Percentiles rank a stretch among this genome's conserved stretches.
phyloP scores from a whole-genome alignment of 805 yeast genomes.

The Pichia rugopelliculosa region DNA sequence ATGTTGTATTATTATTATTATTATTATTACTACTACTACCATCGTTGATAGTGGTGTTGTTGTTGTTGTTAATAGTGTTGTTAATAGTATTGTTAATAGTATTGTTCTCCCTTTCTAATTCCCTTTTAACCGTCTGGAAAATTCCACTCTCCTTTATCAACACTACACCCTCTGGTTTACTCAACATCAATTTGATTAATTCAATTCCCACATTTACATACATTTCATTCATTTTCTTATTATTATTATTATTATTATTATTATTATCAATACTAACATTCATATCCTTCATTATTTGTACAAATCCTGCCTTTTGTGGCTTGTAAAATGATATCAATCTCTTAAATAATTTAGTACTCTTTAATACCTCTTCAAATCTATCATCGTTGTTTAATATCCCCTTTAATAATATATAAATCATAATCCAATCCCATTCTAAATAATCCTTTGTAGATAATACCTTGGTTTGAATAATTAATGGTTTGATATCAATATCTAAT shows the following conservation, averaged over 20 bases:
- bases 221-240: not conserved
- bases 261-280: too few relatives aligned
- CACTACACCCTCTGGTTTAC: not conserved
- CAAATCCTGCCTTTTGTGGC: conserved; percentile 83
- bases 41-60: too few relatives aligned
- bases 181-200: not conserved
- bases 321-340: conserved; percentile 79
- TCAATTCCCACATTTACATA: not conserved
- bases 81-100: too few relatives aligned
- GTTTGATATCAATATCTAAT: conserved; percentile 64
- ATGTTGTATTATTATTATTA: too few relatives aligned
- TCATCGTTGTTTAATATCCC: conserved; percentile 75
- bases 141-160: not conserved
- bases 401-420: conserved; percentile 60
- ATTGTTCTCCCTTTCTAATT: not conserved
- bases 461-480: conserved; percentile 57
- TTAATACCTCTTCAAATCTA: conserved; percentile 68
- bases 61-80: too few relatives aligned
- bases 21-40: too few relatives aligned
- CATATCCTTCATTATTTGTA: conserved; percentile 18
- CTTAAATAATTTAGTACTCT: conserved; percentile 79
- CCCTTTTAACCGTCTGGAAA: not conserved
- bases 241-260: not conserved
- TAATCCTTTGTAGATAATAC: conserved; percentile 74
- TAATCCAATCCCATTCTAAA: conserved; percentile 82